Percentiles rank a stretch among this genome's conserved stretches.
phyloP scores from a whole-genome alignment of 352 stramenopile genomes.

The Pythium dissimile region DNA sequence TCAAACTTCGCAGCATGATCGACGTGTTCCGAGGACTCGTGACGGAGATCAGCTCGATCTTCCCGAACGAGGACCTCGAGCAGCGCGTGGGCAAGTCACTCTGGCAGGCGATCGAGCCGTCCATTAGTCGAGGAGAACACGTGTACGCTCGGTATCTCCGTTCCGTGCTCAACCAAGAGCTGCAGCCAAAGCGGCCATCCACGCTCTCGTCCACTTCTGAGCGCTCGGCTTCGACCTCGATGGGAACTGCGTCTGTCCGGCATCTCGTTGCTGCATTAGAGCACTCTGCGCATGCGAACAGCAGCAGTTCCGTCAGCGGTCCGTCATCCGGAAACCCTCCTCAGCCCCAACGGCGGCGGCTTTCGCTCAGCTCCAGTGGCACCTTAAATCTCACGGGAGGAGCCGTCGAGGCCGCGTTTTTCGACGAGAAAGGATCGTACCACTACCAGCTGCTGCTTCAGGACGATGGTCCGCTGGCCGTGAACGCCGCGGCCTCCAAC shows the following conservation, averaged over 20 bases:
- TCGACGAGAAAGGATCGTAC: conserved; percentile 26
- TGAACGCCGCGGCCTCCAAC: not conserved
- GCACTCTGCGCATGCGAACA: conserved; percentile 15
- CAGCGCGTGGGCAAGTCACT: conserved; percentile 49
- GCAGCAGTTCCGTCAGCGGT: conserved; percentile 1
- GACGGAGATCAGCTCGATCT: conserved; percentile 70
- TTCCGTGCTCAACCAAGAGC: conserved; percentile 55
- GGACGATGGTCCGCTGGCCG: conserved; percentile 1
- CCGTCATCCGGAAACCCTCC: not conserved
- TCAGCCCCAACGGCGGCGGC: not conserved
- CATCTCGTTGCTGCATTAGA: conserved; percentile 23
- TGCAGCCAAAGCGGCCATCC: not conserved
- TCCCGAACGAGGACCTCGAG: conserved; percentile 60
- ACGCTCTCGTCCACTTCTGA: not conserved
- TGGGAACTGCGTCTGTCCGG: conserved; percentile 10
- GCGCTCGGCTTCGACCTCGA: conserved; percentile 13
- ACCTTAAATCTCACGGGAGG: not conserved
- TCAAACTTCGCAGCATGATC: conserved; percentile 55
- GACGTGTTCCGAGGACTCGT: conserved; percentile 60
- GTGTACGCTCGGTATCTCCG: conserved; percentile 73
- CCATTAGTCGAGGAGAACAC: conserved; percentile 58
- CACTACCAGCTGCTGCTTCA: conserved; percentile 14
- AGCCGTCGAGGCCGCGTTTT: conserved; percentile 10
- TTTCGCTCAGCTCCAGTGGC: conserved; percentile 2
- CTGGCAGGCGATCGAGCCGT: conserved; percentile 50